Evolutionary conservation across 2,329 filamentous ascomycete genomes (phyloP).

Genomic region (Aspergillus tanneri): DNA sequence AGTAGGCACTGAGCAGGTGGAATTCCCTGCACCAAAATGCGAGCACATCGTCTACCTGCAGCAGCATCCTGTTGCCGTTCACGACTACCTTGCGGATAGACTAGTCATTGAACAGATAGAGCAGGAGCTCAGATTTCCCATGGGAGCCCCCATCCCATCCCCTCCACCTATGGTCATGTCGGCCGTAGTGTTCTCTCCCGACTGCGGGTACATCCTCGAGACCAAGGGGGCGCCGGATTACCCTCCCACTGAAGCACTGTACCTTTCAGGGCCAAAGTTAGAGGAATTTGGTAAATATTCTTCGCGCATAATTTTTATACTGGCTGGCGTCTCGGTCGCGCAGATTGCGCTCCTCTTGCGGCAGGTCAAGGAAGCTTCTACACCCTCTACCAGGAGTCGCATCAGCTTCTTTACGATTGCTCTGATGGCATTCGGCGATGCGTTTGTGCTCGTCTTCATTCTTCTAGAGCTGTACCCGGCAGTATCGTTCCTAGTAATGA

Average conservation of each 20-base stretch:
- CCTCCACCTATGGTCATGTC: conserved; percentile 58
- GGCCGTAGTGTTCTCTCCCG: conserved; percentile 62
- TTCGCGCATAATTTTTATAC: conserved; percentile 54
- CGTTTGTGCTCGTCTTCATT: conserved; percentile 57
- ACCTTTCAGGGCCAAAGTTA: conserved; percentile 57
- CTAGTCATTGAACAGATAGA: conserved; percentile 54
- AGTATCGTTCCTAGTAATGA: conserved; percentile 55
- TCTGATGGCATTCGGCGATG: conserved; percentile 61
- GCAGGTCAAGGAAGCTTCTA: conserved; percentile 64
- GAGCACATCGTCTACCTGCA: conserved; percentile 88
- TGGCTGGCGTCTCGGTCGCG: conserved; percentile 49
- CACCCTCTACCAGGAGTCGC: conserved; percentile 62
- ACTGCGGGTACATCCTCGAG: conserved; percentile 65
- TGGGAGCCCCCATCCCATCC: conserved; percentile 54
- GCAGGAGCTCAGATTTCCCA: conserved; percentile 59
- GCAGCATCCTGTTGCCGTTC: conserved; percentile 44
- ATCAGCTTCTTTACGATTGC: conserved; percentile 65
- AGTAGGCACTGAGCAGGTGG: conserved; percentile 50
- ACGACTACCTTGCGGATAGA: conserved; percentile 30
- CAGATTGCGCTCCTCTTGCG: conserved; percentile 59
- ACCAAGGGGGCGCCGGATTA: conserved; percentile 59
- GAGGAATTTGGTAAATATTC: conserved; percentile 56
- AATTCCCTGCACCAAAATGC: conserved; percentile 68
- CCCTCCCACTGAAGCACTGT: conserved; percentile 51
- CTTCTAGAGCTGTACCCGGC: conserved; percentile 57